Evolutionary conservation across 345 rosid genomes (phyloP), one percentile per base, ranked within the genome.

Genomic region (Lumnitzera racemosa): DNA sequence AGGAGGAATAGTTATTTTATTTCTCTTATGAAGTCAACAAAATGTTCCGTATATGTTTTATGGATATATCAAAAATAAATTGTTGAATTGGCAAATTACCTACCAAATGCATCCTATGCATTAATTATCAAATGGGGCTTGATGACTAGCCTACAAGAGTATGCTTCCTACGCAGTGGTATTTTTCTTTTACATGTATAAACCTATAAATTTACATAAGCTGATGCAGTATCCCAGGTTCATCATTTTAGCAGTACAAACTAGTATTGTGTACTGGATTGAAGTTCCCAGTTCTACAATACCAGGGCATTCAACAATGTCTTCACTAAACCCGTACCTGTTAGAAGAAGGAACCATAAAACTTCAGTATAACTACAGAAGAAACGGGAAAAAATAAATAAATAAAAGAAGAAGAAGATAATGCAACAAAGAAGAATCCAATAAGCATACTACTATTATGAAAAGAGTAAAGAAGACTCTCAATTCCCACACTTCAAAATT

Each of bases 271-370:
- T 3, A 48, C 0, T 16, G 29, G 54, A 36, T 12, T 13, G 47
- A 36, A 1, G 23, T 47, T 46, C 31, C 52, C 24, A 46, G 57
- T 61, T 49, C 17, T 46, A 29, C 54, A 15, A 57, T 80, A 88
- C 96, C 95, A 59, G 96, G 96, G 63, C 85, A 83, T 72, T 91
- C 98, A 50, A 91, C 98, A 59, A 91, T 64, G 61, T 88, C 88
- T 78, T 81, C 81, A 90, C 91, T 91, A 67, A 91, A 91, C 12
- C 98, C 95, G 72, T 88, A 91, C 83, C 96, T 91, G 87, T 66
- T 62, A 63, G 24, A 72, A 75, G 24, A 68, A 66, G 49, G 17
- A 69, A 50, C 43, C 12, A 27, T 4, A 0, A 11, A 16, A 25
- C 16, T 31, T 49, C 12, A 56, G 23, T 24, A 53, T 16, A 5